Evolutionary conservation across 352 stramenopile species (phyloP).

Genomic region (Globisporangium paroecandrum): DNA sequence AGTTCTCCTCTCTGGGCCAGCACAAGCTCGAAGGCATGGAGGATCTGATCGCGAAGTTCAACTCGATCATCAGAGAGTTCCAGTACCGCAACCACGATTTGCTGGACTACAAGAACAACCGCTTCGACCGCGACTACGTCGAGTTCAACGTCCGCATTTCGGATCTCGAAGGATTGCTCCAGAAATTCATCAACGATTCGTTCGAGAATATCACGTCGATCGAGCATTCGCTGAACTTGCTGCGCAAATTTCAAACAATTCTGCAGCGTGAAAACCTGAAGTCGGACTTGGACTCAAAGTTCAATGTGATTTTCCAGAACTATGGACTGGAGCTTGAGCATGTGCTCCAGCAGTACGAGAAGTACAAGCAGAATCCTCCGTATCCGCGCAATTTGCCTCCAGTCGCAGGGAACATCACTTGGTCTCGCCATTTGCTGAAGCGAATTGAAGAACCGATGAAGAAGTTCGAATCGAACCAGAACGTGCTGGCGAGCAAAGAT

Average conservation of each 20-base stretch:
- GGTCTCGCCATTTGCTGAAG: constrained; percentile 96
- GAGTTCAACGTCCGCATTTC: constrained; percentile 96
- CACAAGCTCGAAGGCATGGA: constrained; percentile 93
- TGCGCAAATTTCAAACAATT: constrained; percentile 98
- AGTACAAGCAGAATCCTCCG: constrained; percentile 97
- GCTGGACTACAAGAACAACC: constrained; percentile 98
- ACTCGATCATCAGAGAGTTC: constrained; percentile 96
- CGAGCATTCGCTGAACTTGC: constrained; percentile 94
- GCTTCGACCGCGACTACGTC: constrained; percentile 96
- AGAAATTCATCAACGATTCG: constrained; percentile 98
- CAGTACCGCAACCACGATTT: constrained; percentile 96
- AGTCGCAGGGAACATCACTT: constrained; percentile 98
- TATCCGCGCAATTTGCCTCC: constrained; percentile 96
- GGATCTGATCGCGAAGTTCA: constrained; percentile 92
- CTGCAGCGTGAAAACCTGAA: constrained; percentile 98
- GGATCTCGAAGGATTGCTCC: constrained; percentile 94
- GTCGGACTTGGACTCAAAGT: constrained; percentile 97
- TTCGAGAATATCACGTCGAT: constrained; percentile 99
- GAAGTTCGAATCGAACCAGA: constrained; percentile 98
- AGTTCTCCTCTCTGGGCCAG: constrained; percentile 91
- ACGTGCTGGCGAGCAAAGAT: constrained; percentile 96
- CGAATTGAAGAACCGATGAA: constrained; percentile 99
- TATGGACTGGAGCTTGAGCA: constrained; percentile 97
- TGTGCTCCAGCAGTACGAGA: constrained; percentile 98
- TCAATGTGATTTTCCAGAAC: constrained; percentile 99